Evolutionary conservation across 169 alveolate genomes (phyloP), one percentile per base, ranked within the genome.

Genomic region (Perkinsus olseni): DNA sequence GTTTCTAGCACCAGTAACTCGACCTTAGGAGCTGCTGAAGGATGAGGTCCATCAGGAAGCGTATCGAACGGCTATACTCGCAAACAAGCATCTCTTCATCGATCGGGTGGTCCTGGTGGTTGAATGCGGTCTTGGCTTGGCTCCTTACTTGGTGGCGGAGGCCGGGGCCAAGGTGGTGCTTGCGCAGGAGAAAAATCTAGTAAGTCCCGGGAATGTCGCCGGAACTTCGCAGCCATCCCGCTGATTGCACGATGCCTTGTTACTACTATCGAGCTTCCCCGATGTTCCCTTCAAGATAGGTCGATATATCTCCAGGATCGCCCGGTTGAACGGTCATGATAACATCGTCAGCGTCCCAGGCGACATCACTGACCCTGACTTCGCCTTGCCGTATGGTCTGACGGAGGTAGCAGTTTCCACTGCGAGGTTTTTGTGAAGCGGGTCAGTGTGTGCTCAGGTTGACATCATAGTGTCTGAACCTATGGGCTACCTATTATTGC

Each of bases 121-220:
- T 10, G 97, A 96, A 20, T 92, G 95, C 37, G 97, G 97, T 28
- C 93, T 96, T 38, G 97, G 97, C n/a, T 93, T 95, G 11, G 82
- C 95, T 38, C 93, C 96, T 0, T 93, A 95, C 31, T 95, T 96
- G 74, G 98, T 97, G n/a, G 97, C 97, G 10, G 92, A 95, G 90
- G 98, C 98, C 31, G 98, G 98, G 48, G 98, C 98, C 0, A 95
- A 94, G 74, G 94, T 95, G 91, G 97, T 96, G 20, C 95, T 95
- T 93, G 97, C 96, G 17, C 91, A 95, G 36, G 97, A 95, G 94
- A 95, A 93, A 92, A 95, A 94, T 4, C 94, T 93, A 91, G 96
- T 96, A 91, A 40, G 50, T 40, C 50, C 50, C 50, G 11, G 50
- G 50, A 40, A 40, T 40, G 50, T n/a, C n/a, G n/a, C n/a, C n/a